Evolutionary conservation across 1,139 yeast genomes (phyloP).

Genomic region (Candida tetrigidarum): DNA sequence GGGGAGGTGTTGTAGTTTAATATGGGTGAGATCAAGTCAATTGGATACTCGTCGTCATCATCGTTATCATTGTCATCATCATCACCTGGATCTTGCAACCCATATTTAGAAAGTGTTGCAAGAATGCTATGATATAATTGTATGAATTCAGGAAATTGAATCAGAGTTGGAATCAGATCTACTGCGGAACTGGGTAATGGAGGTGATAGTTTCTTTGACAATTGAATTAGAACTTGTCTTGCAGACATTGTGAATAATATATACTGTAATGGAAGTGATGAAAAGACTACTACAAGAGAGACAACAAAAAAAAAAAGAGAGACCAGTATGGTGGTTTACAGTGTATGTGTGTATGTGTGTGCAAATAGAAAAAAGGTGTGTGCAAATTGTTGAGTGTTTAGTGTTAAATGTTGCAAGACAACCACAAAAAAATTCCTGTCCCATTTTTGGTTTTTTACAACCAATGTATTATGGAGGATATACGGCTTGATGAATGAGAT

Average conservation of each 20-base stretch:
- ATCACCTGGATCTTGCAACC: neutral
- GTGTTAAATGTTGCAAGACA: neutral
- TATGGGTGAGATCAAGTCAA: slow-evolving; percentile 12
- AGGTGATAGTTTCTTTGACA: slow-evolving; percentile 5
- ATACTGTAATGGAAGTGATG: no score
- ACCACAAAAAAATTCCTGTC: neutral
- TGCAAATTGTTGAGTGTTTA: neutral
- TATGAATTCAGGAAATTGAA: slow-evolving; percentile 5
- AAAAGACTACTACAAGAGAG: no score
- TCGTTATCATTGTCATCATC: neutral
- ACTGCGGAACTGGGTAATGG: neutral
- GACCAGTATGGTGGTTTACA: neutral
- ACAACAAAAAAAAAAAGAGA: neutral
- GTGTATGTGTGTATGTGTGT: neutral
- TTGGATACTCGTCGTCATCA: neutral
- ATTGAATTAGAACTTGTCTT: slow-evolving; percentile 4
- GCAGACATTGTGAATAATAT: slow-evolving; percentile 6
- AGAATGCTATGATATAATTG: slow-evolving; percentile 10
- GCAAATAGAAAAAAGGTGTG: neutral
- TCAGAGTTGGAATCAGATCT: neutral
- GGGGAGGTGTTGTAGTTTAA: slow-evolving; percentile 1
- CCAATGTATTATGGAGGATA: neutral
- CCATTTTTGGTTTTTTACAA: neutral
- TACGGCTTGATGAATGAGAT: no score
- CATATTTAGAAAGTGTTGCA: slow-evolving; percentile 2